phyloP scores from a whole-genome alignment of 805 yeast species.

The Kluyveromyces aestuarii region DNA sequence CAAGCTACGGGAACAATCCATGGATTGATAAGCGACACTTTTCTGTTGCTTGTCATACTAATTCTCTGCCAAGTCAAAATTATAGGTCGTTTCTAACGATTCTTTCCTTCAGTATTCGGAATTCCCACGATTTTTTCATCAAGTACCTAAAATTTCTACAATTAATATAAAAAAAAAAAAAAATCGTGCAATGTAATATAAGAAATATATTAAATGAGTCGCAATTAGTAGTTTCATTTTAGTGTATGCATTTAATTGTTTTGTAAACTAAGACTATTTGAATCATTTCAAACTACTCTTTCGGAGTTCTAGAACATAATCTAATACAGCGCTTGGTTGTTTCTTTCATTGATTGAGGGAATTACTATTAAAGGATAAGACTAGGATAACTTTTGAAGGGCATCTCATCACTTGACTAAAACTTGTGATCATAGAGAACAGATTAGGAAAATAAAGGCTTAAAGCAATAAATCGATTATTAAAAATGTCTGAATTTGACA shows the following conservation, averaged over 20 bases:
- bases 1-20: slow-evolving; percentile 26
- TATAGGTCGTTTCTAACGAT: neutral
- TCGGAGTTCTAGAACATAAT: too few relatives aligned
- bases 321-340: neutral
- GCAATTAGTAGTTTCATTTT: too few relatives aligned
- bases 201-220: neutral
- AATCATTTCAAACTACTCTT: too few relatives aligned
- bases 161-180: too few relatives aligned
- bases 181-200: neutral
- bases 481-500: slow-evolving; percentile 41
- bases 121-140: neutral
- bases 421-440: too few relatives aligned
- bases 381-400: neutral
- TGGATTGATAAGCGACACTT: neutral
- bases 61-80: neutral
- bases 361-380: neutral
- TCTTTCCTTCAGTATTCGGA: neutral
- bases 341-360: neutral
- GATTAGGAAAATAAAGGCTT: neutral
- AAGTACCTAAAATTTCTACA: neutral
- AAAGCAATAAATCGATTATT: neutral
- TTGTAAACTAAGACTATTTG: too few relatives aligned
- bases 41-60: neutral
- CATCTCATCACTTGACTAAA: neutral
- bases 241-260: neutral